phyloP scores from a whole-genome alignment of 2,329 filamentous ascomycete genomes.

The Pseudogymnoascus sp. region DNA sequence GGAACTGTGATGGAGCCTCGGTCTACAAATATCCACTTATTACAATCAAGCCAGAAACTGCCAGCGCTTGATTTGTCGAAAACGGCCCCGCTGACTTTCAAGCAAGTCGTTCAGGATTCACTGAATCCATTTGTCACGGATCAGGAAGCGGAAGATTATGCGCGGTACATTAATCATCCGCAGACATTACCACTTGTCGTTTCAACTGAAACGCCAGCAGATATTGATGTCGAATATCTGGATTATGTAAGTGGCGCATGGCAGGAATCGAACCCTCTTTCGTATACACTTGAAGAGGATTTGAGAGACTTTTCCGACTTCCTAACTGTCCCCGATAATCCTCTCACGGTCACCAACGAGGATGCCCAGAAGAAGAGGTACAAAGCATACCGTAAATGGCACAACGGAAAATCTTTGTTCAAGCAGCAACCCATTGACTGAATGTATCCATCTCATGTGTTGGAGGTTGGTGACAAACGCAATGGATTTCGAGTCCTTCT shows the following conservation, averaged over 20 bases:
- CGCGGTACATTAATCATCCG: constrained; percentile 80
- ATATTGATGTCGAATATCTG: constrained; percentile 60
- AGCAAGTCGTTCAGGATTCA: constrained; percentile 75
- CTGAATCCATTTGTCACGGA: constrained; percentile 73
- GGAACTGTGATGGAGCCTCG: constrained; percentile 49
- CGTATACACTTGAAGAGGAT: constrained; percentile 49
- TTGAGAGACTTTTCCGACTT: constrained; percentile 67
- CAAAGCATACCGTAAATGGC: constrained; percentile 92
- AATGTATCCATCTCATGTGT: not conserved
- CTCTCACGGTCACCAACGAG: constrained; percentile 77
- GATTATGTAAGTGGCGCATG: constrained; percentile 68
- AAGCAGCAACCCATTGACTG: constrained; percentile 66
- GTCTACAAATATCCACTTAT: constrained; percentile 16
- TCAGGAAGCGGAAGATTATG: constrained; percentile 76
- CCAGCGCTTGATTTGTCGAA: constrained; percentile 66
- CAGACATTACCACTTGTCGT: constrained; percentile 79
- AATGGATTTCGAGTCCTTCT: not conserved
- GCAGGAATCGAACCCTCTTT: constrained; percentile 36
- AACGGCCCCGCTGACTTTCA: constrained; percentile 80
- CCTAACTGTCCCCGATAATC: constrained; percentile 68
- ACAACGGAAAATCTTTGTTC: constrained; percentile 89
- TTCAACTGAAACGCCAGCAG: constrained; percentile 54
- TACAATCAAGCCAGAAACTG: constrained; percentile 39
- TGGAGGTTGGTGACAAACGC: not conserved
- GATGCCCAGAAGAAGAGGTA: constrained; percentile 89